Evolutionary conservation across 331 rosid genomes (phyloP).

Genomic region (Acacia concinna): DNA sequence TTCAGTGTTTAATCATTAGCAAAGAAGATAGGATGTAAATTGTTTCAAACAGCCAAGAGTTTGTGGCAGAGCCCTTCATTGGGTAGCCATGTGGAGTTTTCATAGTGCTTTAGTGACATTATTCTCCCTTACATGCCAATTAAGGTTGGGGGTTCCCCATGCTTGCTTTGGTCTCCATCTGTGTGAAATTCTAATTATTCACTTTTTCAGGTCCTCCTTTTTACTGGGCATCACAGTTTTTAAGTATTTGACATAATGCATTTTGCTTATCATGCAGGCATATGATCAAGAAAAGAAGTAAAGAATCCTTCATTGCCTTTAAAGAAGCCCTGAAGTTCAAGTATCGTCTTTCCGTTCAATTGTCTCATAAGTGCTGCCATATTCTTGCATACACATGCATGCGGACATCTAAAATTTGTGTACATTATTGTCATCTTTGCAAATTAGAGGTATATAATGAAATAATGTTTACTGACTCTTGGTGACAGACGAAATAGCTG

Average conservation of each 20-base stretch:
- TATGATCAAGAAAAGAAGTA: constrained; percentile 83
- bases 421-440: constrained; percentile 9
- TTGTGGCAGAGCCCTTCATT: background rate
- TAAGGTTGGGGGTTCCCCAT: background rate
- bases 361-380: constrained; percentile 11
- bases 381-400: constrained; percentile 15
- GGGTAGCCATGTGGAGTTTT: background rate
- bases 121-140: background rate
- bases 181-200: constrained; percentile 24
- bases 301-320: constrained; percentile 87
- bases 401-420: constrained; percentile 4
- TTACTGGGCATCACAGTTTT: constrained; percentile 12
- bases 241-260: constrained; percentile 13
- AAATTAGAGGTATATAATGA: constrained; percentile 37
- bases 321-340: constrained; percentile 94
- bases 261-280: constrained; percentile 64
- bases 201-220: constrained; percentile 23
- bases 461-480: constrained; percentile 32
- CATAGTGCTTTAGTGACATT: background rate
- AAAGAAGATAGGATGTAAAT: constrained; percentile 9
- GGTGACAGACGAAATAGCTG: constrained; percentile 84
- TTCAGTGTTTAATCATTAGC: constrained; percentile 7
- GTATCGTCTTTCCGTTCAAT: constrained; percentile 48
- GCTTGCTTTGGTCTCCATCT: background rate
- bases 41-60: background rate